A percentile compares a stretch with the other conserved stretches of the same genome.
Conservation (phyloP, 257 asterid genomes). For the Prunella vulgaris region DNA sequence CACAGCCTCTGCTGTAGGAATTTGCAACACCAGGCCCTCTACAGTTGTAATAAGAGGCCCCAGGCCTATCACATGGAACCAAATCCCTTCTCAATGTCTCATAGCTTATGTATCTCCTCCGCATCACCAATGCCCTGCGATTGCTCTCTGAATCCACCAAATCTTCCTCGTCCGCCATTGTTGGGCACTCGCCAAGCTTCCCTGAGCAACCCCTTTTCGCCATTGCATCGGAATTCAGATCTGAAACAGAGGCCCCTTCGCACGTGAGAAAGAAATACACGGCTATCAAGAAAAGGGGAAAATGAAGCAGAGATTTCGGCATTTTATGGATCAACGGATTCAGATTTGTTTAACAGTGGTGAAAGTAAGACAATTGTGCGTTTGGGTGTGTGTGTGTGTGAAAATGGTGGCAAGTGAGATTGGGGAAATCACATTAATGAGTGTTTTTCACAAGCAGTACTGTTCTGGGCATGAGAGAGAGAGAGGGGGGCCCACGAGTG, state of each 20-base stretch:
- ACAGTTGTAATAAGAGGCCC: slow-evolving; percentile 78
- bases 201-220: slow-evolving; percentile 41
- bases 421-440: slow-evolving; percentile 15
- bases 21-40: slow-evolving; percentile 52
- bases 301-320: slow-evolving; percentile 30
- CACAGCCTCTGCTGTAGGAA: slow-evolving; percentile 70
- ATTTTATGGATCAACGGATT: slow-evolving; percentile 27
- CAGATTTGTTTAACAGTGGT: slow-evolving; percentile 11
- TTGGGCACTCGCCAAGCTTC: slow-evolving; percentile 41
- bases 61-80: slow-evolving; percentile 78
- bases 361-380: slow-evolving; percentile 28
- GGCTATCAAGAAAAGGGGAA: slow-evolving; percentile 23
- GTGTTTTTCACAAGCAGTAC: slow-evolving; percentile 20
- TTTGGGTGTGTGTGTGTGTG: background rate
- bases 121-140: slow-evolving; percentile 53
- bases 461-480: slow-evolving; percentile 19
- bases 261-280: slow-evolving; percentile 31
- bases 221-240: slow-evolving; percentile 33
- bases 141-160: slow-evolving; percentile 61
- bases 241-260: slow-evolving; percentile 33
- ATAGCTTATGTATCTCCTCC: slow-evolving; percentile 60
- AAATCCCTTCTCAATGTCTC: slow-evolving; percentile 63
- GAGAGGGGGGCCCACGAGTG: slow-evolving; percentile 3
- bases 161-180: slow-evolving; percentile 29
- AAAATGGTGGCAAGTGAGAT: slow-evolving; percentile 22